Evolutionary conservation across 2,329 filamentous ascomycete genomes (phyloP).

Genomic region (Cladosporium halotolerans): DNA sequence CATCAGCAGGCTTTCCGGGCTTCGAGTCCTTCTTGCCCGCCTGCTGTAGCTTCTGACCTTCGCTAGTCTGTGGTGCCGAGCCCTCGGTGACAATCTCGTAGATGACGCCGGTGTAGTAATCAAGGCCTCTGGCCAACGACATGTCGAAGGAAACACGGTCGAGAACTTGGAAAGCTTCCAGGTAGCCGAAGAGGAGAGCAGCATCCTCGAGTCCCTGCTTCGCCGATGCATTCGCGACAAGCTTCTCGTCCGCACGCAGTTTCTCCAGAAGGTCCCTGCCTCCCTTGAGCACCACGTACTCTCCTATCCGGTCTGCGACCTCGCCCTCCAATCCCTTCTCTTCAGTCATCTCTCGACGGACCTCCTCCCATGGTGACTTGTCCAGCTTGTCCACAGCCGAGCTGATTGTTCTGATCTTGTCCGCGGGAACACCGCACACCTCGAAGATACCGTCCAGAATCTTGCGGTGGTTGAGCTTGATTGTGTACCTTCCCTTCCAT

Average conservation of each 20-base stretch:
- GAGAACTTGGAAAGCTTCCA: slow-evolving; percentile 68
- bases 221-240: slow-evolving; percentile 66
- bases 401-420: slow-evolving; percentile 83
- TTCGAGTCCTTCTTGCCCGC: slow-evolving; percentile 47
- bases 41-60: slow-evolving; percentile 39
- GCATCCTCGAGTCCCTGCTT: slow-evolving; percentile 78
- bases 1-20: slow-evolving; percentile 37
- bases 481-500: slow-evolving; percentile 68
- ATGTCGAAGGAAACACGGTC: slow-evolving; percentile 81
- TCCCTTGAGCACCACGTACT: slow-evolving; percentile 74
- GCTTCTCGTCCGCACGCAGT: slow-evolving; percentile 59
- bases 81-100: slow-evolving; percentile 84
- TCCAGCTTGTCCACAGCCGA: slow-evolving; percentile 95
- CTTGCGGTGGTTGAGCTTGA: slow-evolving; percentile 93
- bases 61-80: slow-evolving; percentile 51
- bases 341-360: slow-evolving; percentile 86
- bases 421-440: slow-evolving; percentile 78
- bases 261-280: slow-evolving; percentile 66
- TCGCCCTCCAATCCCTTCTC: slow-evolving; percentile 74
- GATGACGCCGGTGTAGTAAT: slow-evolving; percentile 87
- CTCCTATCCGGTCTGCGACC: slow-evolving; percentile 80
- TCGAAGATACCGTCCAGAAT: slow-evolving; percentile 89
- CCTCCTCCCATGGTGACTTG: slow-evolving; percentile 80
- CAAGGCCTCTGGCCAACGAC: slow-evolving; percentile 81
- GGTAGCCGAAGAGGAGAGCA: slow-evolving; percentile 71